phyloP scores from a whole-genome alignment of 768 basidiomycete species.

The Pholiota conissans region DNA sequence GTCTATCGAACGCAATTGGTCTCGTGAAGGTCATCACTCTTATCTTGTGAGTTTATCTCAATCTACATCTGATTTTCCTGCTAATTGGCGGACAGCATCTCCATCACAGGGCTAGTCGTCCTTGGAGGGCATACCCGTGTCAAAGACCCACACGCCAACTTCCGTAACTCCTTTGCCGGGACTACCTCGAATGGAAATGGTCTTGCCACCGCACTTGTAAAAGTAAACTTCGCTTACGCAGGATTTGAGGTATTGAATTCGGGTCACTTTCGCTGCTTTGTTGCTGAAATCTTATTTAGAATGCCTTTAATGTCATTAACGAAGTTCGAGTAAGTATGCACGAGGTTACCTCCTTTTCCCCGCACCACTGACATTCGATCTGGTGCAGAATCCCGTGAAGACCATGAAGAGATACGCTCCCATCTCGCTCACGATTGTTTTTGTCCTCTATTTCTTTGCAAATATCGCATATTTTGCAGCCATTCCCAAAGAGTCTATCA shows the following conservation, averaged over 20 bases:
- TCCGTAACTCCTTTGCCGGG: slow-evolving; percentile 56
- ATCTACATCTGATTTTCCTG: neutral
- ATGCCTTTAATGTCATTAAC: slow-evolving; percentile 46
- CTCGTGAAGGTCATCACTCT: slow-evolving; percentile 32
- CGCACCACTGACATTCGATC: neutral
- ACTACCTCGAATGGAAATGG: slow-evolving; percentile 51
- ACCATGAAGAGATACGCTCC: slow-evolving; percentile 46
- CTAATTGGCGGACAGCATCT: slow-evolving; percentile 30
- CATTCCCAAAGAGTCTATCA: slow-evolving; percentile 44
- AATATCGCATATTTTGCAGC: slow-evolving; percentile 44
- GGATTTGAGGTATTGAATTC: slow-evolving; percentile 32
- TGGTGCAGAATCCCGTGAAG: slow-evolving; percentile 37
- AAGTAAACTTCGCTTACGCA: slow-evolving; percentile 38
- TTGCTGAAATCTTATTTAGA: slow-evolving; percentile 18
- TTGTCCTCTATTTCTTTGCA: slow-evolving; percentile 46
- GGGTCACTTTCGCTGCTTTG: neutral
- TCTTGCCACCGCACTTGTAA: slow-evolving; percentile 34
- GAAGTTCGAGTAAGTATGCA: slow-evolving; percentile 34
- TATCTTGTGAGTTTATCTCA: slow-evolving; percentile 23
- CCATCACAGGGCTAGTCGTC: slow-evolving; percentile 60
- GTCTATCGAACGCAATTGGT: slow-evolving; percentile 33
- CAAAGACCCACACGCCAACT: slow-evolving; percentile 57
- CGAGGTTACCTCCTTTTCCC: neutral
- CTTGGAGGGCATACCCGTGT: slow-evolving; percentile 57
- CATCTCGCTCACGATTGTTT: slow-evolving; percentile 45